Evolutionary conservation across 257 asterid species (phyloP).

Genomic region (Forsythia viridissima): DNA sequence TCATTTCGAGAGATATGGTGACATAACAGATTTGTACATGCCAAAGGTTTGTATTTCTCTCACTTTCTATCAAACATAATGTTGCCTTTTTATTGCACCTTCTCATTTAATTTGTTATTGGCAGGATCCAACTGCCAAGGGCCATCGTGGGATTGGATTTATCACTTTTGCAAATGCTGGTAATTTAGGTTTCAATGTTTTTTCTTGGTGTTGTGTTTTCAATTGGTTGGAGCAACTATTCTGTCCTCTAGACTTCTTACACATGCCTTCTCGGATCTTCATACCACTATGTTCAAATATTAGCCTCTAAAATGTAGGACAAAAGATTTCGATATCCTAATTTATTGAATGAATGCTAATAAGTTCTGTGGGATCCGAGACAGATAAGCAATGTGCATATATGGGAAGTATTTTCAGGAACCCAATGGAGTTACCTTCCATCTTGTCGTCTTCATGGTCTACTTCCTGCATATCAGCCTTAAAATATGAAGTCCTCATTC

Average conservation of each 20-base stretch:
- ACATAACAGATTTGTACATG: slow-evolving; percentile 90
- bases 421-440: background rate
- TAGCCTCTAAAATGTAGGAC: background rate
- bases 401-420: background rate
- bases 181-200: slow-evolving; percentile 28
- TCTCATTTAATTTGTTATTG: slow-evolving; percentile 17
- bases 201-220: slow-evolving; percentile 11
- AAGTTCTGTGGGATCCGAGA: background rate
- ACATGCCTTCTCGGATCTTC: background rate
- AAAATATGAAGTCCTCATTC: background rate
- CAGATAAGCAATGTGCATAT: background rate
- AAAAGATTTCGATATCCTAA: background rate
- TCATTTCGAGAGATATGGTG: slow-evolving; percentile 91
- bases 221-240: background rate
- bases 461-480: background rate
- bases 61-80: background rate
- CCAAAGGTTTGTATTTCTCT: slow-evolving; percentile 70
- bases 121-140: slow-evolving; percentile 87
- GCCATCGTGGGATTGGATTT: slow-evolving; percentile 99
- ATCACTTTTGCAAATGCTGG: slow-evolving; percentile 88
- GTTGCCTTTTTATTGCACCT: background rate
- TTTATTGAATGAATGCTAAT: background rate
- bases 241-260: background rate
- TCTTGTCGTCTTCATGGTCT: background rate
- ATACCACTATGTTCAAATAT: background rate